These are phyloP conservation scores for Microsporum ferrugineum DNA, from an alignment of 2,329 filamentous ascomycete species.

Conservation along the genomic window DNA sequence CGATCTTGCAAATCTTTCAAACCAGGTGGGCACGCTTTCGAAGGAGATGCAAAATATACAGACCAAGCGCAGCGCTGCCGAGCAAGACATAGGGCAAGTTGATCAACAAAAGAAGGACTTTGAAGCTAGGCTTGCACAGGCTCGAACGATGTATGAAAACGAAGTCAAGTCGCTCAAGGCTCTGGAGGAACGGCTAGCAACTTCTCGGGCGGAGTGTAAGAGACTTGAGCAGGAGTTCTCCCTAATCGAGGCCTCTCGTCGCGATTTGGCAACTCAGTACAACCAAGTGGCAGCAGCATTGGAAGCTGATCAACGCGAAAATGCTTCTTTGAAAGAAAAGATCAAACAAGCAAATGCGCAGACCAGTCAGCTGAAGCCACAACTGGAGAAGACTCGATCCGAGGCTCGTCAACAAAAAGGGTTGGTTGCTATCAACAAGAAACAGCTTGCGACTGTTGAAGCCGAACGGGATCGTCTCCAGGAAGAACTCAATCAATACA, in stretches of 20 bases:
- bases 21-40: constrained; percentile 80
- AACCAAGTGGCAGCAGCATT: constrained; percentile 62
- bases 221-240: constrained; percentile 77
- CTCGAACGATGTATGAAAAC: constrained; percentile 81
- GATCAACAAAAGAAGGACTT: constrained; percentile 86
- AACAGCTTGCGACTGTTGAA: constrained; percentile 84
- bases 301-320: constrained; percentile 81
- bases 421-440: constrained; percentile 95
- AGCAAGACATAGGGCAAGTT: constrained; percentile 71
- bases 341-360: constrained; percentile 75
- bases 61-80: constrained; percentile 63
- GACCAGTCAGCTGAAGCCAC: constrained; percentile 71
- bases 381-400: constrained; percentile 84
- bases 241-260: constrained; percentile 65
- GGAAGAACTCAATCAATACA: constrained; percentile 51
- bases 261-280: constrained; percentile 74
- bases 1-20: constrained; percentile 89
- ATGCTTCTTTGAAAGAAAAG: constrained; percentile 70
- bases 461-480: constrained; percentile 79
- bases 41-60: constrained; percentile 93
- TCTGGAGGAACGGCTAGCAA: constrained; percentile 69
- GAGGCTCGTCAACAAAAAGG: constrained; percentile 94
- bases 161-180: constrained; percentile 78
- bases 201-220: constrained; percentile 66
- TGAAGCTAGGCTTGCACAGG: constrained; percentile 74